These are phyloP conservation scores for Rubus parviflorus DNA, from an alignment of 306 rosid species.

Conservation along the genomic window DNA sequence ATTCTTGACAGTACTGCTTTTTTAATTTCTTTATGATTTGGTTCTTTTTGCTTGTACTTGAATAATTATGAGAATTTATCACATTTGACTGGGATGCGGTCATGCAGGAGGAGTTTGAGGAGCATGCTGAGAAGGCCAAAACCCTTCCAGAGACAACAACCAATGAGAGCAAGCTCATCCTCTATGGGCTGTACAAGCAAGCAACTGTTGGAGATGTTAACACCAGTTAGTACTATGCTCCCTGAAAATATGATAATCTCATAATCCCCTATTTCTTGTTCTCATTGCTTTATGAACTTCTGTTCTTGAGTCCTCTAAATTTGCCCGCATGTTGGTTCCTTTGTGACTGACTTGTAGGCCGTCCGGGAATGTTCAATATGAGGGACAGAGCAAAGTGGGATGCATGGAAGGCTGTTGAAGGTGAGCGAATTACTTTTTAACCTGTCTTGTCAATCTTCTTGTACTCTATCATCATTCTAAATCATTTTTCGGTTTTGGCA, in stretches of 20 bases:
- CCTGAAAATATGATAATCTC: background rate
- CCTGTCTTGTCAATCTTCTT: background rate
- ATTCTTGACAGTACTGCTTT: background rate
- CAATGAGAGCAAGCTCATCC: conserved; percentile 74
- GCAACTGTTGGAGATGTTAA: conserved; percentile 81
- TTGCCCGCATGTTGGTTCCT: conserved; percentile 12
- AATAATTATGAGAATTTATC: background rate
- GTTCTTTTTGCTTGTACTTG: background rate
- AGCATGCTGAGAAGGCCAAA: conserved; percentile 80
- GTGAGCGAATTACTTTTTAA: conserved; percentile 27
- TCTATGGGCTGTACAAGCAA: conserved; percentile 91
- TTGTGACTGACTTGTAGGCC: conserved; percentile 53
- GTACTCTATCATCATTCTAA: background rate
- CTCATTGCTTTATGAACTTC: background rate
- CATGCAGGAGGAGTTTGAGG: conserved; percentile 93
- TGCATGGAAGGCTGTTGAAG: conserved; percentile 98
- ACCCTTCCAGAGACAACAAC: conserved; percentile 59
- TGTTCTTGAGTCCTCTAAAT: background rate
- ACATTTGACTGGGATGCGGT: background rate
- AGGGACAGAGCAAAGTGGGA: conserved; percentile 97
- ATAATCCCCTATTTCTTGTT: background rate
- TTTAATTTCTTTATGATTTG: background rate
- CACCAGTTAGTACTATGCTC: conserved; percentile 53
- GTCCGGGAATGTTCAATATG: conserved; percentile 84
- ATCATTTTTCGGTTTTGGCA: conserved; percentile 27